Base-by-base conservation (phyloP, 192 early-diverging fungal genomes). In the Backusella luteola region DNA sequence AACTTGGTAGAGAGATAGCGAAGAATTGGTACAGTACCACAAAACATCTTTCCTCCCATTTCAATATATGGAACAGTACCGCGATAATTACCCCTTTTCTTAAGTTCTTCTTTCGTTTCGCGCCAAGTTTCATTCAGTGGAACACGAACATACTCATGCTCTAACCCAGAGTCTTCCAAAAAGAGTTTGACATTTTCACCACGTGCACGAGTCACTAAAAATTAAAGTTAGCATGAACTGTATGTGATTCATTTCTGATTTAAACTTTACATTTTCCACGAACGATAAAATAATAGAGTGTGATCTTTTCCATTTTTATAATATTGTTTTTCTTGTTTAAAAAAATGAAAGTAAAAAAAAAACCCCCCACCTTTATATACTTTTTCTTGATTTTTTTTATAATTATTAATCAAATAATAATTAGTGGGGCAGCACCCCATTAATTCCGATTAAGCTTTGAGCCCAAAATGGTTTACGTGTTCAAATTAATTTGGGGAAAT, bases 151-250 rank as follows among this genome's bases (percentile, higher is more conserved):
- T 68, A 68, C 17, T 68, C 67, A 36, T 68, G 67, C 6, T 68
- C 67, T 68, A 68, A 35, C 1, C 34, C 67, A 35, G 67, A 32
- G 15, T 68, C 67, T 36, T 36, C 67, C 19, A 68, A 36, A n/a
- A 68, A 35, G 17, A 68, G 35, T 17, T 68, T 68, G 67, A 68
- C 19, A 8, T 68, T 68, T 68, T 68, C 67, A 15, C 67, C 67
- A 36, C 32, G 67, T 35, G 32, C 67, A 34, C 32, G 67, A 38
- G 67, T 68, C 6, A 34, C 67, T 68, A 68, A 26, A 39, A 63
- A 11, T 63, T 63, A 63, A 29, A 26, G 8, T 63, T 63, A 63
- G 56, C 56, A 63, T 63, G 9, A 63, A 12, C 29, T 12, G 4
- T 63, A 8, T 12, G 0, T 29, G 3, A 29, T 29, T 63, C 38